These are phyloP conservation scores for Agaricus bisporus DNA, from an alignment of 768 basidiomycete genomes.

Conservation along the genomic window DNA sequence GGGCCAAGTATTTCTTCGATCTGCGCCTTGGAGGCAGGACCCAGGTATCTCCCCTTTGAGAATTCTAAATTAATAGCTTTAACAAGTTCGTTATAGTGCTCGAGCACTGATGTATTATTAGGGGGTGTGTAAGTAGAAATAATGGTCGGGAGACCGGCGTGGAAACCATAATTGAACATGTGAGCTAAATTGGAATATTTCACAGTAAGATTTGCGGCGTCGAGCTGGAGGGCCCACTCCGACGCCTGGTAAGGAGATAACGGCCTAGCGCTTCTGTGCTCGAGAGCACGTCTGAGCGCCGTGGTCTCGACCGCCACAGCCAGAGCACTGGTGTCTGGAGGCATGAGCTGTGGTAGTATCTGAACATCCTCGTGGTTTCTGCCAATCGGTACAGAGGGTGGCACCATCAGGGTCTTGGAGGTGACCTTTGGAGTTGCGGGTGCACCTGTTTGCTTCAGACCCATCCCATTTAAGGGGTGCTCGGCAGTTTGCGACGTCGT, in stretches of 20 bases:
- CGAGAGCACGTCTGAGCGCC: slow-evolving; percentile 35
- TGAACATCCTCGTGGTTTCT: slow-evolving; percentile 21
- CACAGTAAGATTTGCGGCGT: slow-evolving; percentile 9
- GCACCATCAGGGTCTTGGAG: slow-evolving; percentile 17
- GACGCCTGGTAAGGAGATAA: slow-evolving; percentile 24
- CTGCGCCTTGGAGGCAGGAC: slow-evolving; percentile 17
- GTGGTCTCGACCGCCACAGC: slow-evolving; percentile 29
- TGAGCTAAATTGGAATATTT: slow-evolving; percentile 21
- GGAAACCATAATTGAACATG: slow-evolving; percentile 25
- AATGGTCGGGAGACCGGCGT: slow-evolving; percentile 25
- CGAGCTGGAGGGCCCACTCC: slow-evolving; percentile 23
- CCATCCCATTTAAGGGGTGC: slow-evolving; percentile 11
- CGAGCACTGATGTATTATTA: slow-evolving; percentile 21
- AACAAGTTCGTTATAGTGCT: slow-evolving; percentile 9
- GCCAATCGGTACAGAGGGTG: slow-evolving; percentile 29
- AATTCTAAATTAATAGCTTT: slow-evolving; percentile 20
- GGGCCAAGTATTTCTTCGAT: slow-evolving; percentile 20
- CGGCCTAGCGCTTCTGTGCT: slow-evolving; percentile 20
- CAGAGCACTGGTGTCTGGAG: slow-evolving; percentile 32
- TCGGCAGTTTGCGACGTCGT: slow-evolving; percentile 17
- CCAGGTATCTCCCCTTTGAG: slow-evolving; percentile 20
- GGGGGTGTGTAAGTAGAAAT: slow-evolving; percentile 21
- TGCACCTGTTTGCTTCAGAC: slow-evolving; percentile 9
- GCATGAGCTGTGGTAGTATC: slow-evolving; percentile 14
- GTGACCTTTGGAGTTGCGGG: slow-evolving; percentile 11